Conservation (phyloP, 1,284 basidiomycete species). For the Sanghuangporus weigelae region DNA sequence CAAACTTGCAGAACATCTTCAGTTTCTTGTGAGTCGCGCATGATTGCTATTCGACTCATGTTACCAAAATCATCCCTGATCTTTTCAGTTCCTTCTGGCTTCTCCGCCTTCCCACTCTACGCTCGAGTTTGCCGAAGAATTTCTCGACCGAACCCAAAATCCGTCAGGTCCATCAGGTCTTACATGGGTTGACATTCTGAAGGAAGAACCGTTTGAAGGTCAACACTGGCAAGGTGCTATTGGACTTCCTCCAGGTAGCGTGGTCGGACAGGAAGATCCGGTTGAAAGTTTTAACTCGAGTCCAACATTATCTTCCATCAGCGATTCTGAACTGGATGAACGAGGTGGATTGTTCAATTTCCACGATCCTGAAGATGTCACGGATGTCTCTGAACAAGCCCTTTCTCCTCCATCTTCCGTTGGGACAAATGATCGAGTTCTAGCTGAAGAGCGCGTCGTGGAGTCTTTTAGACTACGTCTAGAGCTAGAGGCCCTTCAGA, state of each 20-base stretch:
- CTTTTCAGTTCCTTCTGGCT: constrained; percentile 50
- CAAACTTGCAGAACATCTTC: constrained; percentile 58
- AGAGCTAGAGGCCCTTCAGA: constrained; percentile 51
- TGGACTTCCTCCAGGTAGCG: constrained; percentile 38
- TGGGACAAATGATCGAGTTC: neutral
- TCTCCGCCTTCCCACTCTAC: constrained; percentile 43
- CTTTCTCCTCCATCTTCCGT: constrained; percentile 1
- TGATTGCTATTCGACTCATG: neutral
- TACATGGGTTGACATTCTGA: constrained; percentile 71
- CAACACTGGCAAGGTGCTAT: constrained; percentile 71
- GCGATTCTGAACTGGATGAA: constrained; percentile 35
- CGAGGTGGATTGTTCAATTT: constrained; percentile 39
- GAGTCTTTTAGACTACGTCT: constrained; percentile 37
- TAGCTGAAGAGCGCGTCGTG: neutral
- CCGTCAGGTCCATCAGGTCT: constrained; percentile 39
- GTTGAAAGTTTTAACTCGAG: constrained; percentile 39
- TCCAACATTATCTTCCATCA: constrained; percentile 43
- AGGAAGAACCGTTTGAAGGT: constrained; percentile 73
- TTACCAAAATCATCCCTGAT: neutral
- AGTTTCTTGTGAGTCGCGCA: constrained; percentile 52
- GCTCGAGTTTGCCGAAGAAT: constrained; percentile 42
- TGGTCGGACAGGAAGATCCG: constrained; percentile 37
- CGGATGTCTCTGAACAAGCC: constrained; percentile 26
- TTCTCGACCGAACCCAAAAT: constrained; percentile 42
- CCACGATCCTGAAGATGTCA: constrained; percentile 38